These are phyloP conservation scores for Aechmea fasciata DNA, from an alignment of 176 grass and related monocot genomes.

Conservation along the genomic window DNA sequence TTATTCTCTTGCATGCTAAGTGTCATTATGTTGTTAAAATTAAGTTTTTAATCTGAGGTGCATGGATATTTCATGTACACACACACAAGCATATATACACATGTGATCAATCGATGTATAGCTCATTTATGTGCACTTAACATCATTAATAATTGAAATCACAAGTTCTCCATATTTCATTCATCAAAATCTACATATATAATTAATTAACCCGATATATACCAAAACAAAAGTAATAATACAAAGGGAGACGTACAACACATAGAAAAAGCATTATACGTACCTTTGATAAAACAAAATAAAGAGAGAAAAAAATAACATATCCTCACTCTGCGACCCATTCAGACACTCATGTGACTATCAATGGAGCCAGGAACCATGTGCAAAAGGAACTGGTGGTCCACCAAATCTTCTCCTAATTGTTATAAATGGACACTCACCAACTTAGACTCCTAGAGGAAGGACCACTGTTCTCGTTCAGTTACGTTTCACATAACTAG, in stretches of 20 bases:
- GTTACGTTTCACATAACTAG: not conserved
- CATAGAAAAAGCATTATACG: not conserved
- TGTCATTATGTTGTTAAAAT: not conserved
- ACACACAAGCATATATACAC: no score
- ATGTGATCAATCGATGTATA: no score
- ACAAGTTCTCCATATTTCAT: no score
- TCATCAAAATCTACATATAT: no score
- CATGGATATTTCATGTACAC: no score
- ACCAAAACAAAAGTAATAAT: not conserved
- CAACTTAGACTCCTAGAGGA: not conserved
- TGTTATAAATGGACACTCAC: not conserved
- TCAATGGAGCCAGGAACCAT: conserved; percentile 23
- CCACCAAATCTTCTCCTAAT: conserved; percentile 24
- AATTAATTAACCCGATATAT: no score
- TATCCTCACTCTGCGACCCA: conserved; percentile 13
- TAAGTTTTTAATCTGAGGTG: not conserved
- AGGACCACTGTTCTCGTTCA: not conserved
- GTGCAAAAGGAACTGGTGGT: conserved; percentile 26
- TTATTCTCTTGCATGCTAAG: not conserved
- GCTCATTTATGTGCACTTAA: no score
- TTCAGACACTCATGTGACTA: conserved; percentile 18
- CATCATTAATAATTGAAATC: no score
- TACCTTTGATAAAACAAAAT: not conserved
- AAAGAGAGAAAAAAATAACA: conserved; percentile 1
- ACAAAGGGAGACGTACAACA: not conserved